Evolutionary conservation across 2,329 filamentous ascomycete species (phyloP).

Genomic region (Calonectria ilicicola): DNA sequence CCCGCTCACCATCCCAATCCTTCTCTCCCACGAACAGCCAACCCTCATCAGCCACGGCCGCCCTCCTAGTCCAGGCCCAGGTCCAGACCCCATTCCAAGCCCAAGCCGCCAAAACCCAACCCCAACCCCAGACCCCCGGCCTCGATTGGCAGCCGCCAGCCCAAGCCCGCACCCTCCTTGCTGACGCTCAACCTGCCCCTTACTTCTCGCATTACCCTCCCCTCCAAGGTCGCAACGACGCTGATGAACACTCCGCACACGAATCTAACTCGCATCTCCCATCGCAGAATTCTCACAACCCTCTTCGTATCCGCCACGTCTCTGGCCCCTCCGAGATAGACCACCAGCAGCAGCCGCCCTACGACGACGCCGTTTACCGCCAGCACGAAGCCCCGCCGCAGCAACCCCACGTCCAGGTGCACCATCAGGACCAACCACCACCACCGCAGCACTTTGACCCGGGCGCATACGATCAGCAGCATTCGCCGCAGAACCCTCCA

Average conservation of each 20-base stretch:
- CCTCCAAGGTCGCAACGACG: constrained; percentile 57
- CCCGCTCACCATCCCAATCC: constrained; percentile 24
- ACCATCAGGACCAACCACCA: constrained; percentile 43
- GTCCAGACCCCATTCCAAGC: constrained; percentile 36
- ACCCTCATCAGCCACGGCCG: constrained; percentile 33
- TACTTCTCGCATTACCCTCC: constrained; percentile 57
- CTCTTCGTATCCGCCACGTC: constrained; percentile 61
- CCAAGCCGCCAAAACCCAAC: constrained; percentile 36
- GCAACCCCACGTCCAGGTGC: constrained; percentile 38
- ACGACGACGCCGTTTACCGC: constrained; percentile 58
- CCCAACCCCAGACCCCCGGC: constrained; percentile 33
- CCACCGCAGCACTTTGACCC: constrained; percentile 44
- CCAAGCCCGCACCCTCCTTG: constrained; percentile 15
- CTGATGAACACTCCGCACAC: constrained; percentile 50
- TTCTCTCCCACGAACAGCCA: constrained; percentile 30
- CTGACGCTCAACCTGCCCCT: constrained; percentile 41
- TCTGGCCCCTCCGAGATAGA: constrained; percentile 57
- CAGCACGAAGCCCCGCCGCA: constrained; percentile 51
- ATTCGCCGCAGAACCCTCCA: constrained; percentile 37
- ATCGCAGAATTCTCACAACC: constrained; percentile 54
- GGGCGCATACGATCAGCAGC: constrained; percentile 53
- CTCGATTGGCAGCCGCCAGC: constrained; percentile 33
- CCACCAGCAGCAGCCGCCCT: constrained; percentile 45
- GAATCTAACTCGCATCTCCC: constrained; percentile 55
- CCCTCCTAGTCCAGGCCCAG: constrained; percentile 31